Conservation (phyloP, 1,284 basidiomycete species). For the Cryptococcus amylolentus region DNA sequence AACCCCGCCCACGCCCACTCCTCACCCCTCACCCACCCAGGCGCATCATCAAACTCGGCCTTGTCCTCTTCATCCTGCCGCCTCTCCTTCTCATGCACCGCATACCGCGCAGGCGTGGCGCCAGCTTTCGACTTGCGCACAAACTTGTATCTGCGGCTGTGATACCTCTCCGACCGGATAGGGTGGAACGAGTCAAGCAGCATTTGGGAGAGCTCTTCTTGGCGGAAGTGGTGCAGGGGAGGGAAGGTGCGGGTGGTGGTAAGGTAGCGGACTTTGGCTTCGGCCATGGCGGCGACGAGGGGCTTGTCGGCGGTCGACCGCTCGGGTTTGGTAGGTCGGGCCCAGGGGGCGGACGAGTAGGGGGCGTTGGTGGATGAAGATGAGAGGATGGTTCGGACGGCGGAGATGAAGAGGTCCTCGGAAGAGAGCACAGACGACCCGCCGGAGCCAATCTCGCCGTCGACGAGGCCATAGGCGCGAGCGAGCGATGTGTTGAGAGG, state of each 20-base stretch:
- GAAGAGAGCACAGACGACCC: slow-evolving; percentile 16
- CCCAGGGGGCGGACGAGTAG: slow-evolving; percentile 26
- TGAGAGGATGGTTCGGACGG: slow-evolving; percentile 21
- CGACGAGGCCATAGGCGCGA: slow-evolving; percentile 38
- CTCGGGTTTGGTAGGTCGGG: background rate
- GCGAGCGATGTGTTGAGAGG: slow-evolving; percentile 45
- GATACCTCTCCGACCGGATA: slow-evolving; percentile 47
- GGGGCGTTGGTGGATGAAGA: slow-evolving; percentile 2
- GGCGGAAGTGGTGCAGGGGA: slow-evolving; percentile 44
- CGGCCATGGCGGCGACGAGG: slow-evolving; percentile 26
- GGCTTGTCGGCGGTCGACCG: background rate
- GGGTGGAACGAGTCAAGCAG: slow-evolving; percentile 52
- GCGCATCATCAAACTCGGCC: slow-evolving; percentile 46
- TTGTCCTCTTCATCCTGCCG: slow-evolving; percentile 34
- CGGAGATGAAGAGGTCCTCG: slow-evolving; percentile 22
- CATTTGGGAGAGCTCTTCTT: slow-evolving; percentile 53
- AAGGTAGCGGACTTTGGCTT: slow-evolving; percentile 39
- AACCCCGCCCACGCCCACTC: slow-evolving; percentile 45
- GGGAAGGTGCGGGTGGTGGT: slow-evolving; percentile 24
- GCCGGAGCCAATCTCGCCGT: slow-evolving; percentile 31
- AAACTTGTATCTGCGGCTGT: slow-evolving; percentile 49
- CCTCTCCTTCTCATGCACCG: slow-evolving; percentile 31
- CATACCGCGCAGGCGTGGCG: slow-evolving; percentile 48
- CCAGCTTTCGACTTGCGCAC: slow-evolving; percentile 50
- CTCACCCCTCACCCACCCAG: slow-evolving; percentile 41